Evolutionary conservation across 78 protist genomes (phyloP).

Genomic region (Dictyostelium citrinum): DNA sequence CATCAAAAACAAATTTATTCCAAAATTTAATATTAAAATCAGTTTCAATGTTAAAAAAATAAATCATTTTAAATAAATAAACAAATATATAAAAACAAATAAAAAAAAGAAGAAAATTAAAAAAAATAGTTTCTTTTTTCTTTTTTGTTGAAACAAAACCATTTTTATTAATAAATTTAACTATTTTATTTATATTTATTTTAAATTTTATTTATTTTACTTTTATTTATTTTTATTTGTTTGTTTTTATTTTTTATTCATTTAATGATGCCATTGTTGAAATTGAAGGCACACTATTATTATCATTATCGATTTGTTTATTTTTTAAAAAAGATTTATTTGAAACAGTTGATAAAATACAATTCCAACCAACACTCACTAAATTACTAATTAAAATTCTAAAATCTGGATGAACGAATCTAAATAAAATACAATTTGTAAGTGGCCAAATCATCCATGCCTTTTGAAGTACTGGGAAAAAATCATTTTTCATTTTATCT

Average conservation of each 20-base stretch:
- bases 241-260: not conserved
- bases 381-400: conserved; percentile 40
- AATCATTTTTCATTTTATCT: not conserved
- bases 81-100: not conserved
- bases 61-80: not conserved
- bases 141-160: no score
- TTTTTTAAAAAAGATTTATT: not conserved
- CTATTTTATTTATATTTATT: no score
- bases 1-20: not conserved
- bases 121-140: not conserved
- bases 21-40: not conserved
- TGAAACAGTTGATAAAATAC: conserved; percentile 34
- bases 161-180: no score
- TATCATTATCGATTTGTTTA: not conserved
- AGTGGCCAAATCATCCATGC: conserved; percentile 70
- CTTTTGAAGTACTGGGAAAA: conserved; percentile 10
- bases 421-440: conserved; percentile 38
- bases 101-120: no score
- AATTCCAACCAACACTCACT: conserved; percentile 65
- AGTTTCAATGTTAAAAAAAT: not conserved
- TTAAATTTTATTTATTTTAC: no score
- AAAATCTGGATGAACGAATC: conserved; percentile 14
- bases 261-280: not conserved
- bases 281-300: not conserved
- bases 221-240: not conserved